phyloP scores from a whole-genome alignment of 805 yeast species.

The Candida bentonensis region DNA sequence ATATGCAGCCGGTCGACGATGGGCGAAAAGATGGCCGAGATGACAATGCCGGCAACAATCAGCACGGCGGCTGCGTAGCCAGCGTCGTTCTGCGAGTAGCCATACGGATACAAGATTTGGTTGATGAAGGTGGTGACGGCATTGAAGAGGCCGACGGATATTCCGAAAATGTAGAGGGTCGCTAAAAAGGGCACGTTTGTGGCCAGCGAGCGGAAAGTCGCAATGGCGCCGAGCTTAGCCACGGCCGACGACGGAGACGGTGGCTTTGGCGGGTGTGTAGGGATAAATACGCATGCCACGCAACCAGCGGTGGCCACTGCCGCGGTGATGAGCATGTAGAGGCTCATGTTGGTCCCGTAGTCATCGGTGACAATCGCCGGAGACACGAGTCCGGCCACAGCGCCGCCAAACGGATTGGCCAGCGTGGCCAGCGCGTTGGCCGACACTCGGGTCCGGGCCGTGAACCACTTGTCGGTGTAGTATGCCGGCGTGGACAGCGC shows the following conservation, averaged over 20 bases:
- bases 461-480: constrained; percentile 22
- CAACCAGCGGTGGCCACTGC: constrained; percentile 12
- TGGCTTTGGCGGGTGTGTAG: constrained; percentile 15
- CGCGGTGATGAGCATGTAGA: constrained; percentile 15
- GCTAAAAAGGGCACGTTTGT: constrained; percentile 9
- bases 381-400: constrained; percentile 21
- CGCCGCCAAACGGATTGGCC: constrained; percentile 23
- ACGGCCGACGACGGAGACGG: constrained; percentile 21
- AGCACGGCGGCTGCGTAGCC: constrained; percentile 21
- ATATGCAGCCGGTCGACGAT: constrained; percentile 17
- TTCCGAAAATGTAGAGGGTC: constrained; percentile 14
- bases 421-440: constrained; percentile 23
- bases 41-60: constrained; percentile 19
- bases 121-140: constrained; percentile 18
- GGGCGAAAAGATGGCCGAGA: constrained; percentile 18
- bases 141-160: constrained; percentile 22
- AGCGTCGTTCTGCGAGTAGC: constrained; percentile 20
- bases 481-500: constrained; percentile 19
- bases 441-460: constrained; percentile 19
- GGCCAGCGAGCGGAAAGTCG: constrained; percentile 11
- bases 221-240: constrained; percentile 12
- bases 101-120: constrained; percentile 22
- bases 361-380: constrained; percentile 18
- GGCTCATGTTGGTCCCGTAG: constrained; percentile 8
- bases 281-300: constrained; percentile 12